Base-by-base conservation (phyloP, 441 rosid genomes). In the Erodium texanum region DNA sequence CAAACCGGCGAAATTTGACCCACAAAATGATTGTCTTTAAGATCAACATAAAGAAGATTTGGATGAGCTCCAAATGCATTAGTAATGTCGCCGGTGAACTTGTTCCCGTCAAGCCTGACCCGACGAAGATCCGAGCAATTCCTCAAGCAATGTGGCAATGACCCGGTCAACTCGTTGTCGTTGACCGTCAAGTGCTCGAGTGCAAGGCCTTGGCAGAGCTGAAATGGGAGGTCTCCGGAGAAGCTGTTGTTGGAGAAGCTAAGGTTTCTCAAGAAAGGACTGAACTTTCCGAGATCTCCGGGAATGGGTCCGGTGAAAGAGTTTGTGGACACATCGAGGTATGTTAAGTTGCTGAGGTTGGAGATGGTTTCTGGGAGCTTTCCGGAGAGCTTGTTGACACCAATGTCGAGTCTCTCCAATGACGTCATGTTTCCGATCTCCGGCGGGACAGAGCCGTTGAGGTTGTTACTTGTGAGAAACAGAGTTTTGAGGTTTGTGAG, bases 231-330 rank as follows among this genome's bases (percentile, higher is more conserved):
- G 67, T 84, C 86, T 41, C 90, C 92, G 0, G 75, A 48, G 81
- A 89, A 89, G 74, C 84, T 84, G 81, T 89, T 89, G 80, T 78
- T 66, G 0, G 92, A 79, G 71, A 88, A 85, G 81, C 95, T 80
- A 19, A 81, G 16, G 19, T 3, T 3, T 1, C 7, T 16, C 19
- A 50, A n/a, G 58, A 50, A 50, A 50, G 58, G 58, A 16, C 20
- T 50, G 7, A 15, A 15, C 58, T 16, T n/a, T 15, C 58, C 58
- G 14, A 50, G 14, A 16, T 50, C 58, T 15, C 58, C 14, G 7
- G 58, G 20, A 5, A 50, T 16, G 1, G 8, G 4, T 50, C 58
- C 58, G 6, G 58, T 11, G 19, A 50, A 50, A 1, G 14, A 11
- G 19, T 50, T 50, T 5, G 19, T 16, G 18, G 58, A 50, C 20